These are phyloP conservation scores for Phytophthora tentaculata DNA, from an alignment of 352 stramenopile genomes.

Conservation along the genomic window DNA sequence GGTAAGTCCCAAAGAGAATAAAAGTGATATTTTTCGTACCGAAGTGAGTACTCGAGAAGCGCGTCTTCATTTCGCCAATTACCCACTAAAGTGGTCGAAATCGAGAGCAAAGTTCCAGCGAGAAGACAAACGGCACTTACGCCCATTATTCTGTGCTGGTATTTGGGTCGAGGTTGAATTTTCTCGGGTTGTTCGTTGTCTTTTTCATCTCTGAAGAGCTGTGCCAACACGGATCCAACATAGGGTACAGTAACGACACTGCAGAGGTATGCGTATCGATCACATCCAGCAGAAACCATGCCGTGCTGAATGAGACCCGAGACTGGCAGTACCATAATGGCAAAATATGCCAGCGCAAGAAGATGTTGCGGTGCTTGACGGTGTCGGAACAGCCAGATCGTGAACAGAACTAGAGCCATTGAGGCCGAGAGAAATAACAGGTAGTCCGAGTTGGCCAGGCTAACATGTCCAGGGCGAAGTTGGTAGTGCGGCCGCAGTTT, in stretches of 20 bases:
- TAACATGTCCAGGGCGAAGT: slow-evolving; percentile 44
- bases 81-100: slow-evolving; percentile 36
- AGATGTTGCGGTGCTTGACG: slow-evolving; percentile 34
- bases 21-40: no score
- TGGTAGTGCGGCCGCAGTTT: slow-evolving; percentile 66
- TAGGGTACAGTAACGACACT: slow-evolving; percentile 51
- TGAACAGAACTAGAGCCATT: slow-evolving; percentile 24
- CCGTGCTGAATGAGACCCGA: slow-evolving; percentile 77
- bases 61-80: slow-evolving; percentile 45
- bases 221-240: slow-evolving; percentile 28
- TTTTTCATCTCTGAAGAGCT: slow-evolving; percentile 8
- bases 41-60: slow-evolving; percentile 42
- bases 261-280: slow-evolving; percentile 78
- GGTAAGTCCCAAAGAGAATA: background rate
- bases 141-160: background rate
- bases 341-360: slow-evolving; percentile 45
- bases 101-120: slow-evolving; percentile 19
- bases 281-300: slow-evolving; percentile 52
- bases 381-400: slow-evolving; percentile 23
- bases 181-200: slow-evolving; percentile 6
- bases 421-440: slow-evolving; percentile 34
- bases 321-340: slow-evolving; percentile 60
- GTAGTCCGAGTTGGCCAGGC: slow-evolving; percentile 40
- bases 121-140: slow-evolving; percentile 15
- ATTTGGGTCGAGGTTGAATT: background rate